Base-by-base conservation (phyloP, 163 green algal genomes). In the Scenedesmus sp. region DNA sequence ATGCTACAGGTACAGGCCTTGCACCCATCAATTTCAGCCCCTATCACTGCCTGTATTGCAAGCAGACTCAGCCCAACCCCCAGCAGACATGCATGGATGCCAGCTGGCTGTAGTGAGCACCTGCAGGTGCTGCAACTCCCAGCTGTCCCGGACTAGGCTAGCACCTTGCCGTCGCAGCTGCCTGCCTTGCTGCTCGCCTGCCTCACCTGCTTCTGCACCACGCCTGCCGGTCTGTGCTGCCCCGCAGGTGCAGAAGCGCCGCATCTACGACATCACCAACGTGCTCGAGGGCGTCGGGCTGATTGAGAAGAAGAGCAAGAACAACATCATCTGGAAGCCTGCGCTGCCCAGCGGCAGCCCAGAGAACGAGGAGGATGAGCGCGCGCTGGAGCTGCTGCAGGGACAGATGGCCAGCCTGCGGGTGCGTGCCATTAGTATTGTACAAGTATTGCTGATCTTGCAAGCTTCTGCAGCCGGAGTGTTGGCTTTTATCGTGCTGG, bases 221-320 rank as follows among this genome's bases (percentile, higher is more conserved):
- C 4, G 13, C 12, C 10, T 73, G 10, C 12, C 76, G 5, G 34
- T 54, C n/a, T 57, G 74, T 59, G 9, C 57, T 15, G 13, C 23
- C 64, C 5, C 90, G 79, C 96, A 99, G 95, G 98, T 99, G 2
- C 97, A 99, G 91, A 99, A 99, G 94, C 96, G 98, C 10, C 95
- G 98, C 13, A 99, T 99, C 84, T 99, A 99, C 82, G 98, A 99
- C 96, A 99, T 99, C 91, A 99, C 98, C 16, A 99, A 99, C 81
- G 98, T 99, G 82, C 93, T 99, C 62, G 98, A 99, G 91, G 98
- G 98, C 74, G 98, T 99, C n/a, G 98, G 97, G 0, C 92, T 99
- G n/a, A 98, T 99, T 8, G 96, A 99, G 93, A 99, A 99, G 95
- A 97, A 98, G 92, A 94, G 88, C 34, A 99, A 99, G 94, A 93